Evolutionary conservation across 805 yeast species (phyloP), one percentile per base, ranked within the genome.

Genomic region (Teunomyces barrocoloradensis): DNA sequence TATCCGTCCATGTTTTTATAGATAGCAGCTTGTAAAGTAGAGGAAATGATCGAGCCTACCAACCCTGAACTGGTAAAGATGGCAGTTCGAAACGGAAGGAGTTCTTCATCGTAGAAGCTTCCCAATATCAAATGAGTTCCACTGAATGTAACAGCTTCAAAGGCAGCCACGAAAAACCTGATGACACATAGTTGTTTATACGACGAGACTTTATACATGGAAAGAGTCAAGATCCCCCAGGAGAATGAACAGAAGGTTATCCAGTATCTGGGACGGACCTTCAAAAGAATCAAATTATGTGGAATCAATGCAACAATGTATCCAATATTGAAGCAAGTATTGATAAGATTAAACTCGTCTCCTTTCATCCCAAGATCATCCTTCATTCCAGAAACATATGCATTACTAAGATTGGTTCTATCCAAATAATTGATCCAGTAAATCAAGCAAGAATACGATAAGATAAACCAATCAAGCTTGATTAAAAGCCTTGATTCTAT

Each of bases 331-430:
- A 80, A 82, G 44, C 78, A 73, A 0, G 85, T 80, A 49, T 77
- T 78, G 44, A 81, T 68, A 35, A 77, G 50, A 56, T 81, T 80
- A 51, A 71, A 74, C 47, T 81, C 74, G 48, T 77, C 63, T 10
- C 82, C 81, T 35, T 57, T 50, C 70, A 80, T 66, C 3, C 64
- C 53, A 47, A 80, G 54, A 45, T 77, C 86, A 47, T 80, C 81
- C 53, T 79, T 74, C 86, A 84, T 79, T 7, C 88, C 88, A 9
- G 81, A 73, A n/a, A 82, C 84, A 57, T 82, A 83, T 2, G 88
- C 87, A 55, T 79, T 76, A 28, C 76, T 65, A 36, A 80, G 62
- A 46, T 81, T 81, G 11, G 78, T 68, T 54, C 83, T 70, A 60
- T 82, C 87, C 28, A 84, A 70, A 58, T 81, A 82, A 53, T 82